A percentile compares a stretch with the other conserved stretches of the same genome.
Conservation (phyloP, 1,284 basidiomycete genomes). For the Grifola frondosa region DNA sequence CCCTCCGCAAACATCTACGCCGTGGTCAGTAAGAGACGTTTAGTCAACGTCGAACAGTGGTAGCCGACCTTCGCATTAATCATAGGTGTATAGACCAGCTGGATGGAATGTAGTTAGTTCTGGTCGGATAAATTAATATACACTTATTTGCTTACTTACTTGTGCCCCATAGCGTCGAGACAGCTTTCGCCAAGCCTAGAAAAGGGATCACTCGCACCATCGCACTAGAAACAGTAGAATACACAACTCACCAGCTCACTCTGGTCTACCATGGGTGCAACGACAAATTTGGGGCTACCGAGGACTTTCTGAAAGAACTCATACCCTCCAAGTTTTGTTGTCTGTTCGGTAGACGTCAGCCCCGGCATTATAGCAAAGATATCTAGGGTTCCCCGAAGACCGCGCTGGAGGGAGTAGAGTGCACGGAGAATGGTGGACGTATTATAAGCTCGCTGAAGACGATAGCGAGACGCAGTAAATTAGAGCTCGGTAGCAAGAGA, state of each 20-base stretch:
- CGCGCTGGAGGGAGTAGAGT: too few relatives aligned
- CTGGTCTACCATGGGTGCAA: slow-evolving; percentile 98
- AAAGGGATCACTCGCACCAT: neutral
- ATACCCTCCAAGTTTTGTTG: slow-evolving; percentile 69
- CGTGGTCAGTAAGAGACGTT: neutral
- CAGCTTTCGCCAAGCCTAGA: slow-evolving; percentile 87
- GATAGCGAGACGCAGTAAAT: too few relatives aligned
- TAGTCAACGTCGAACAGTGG: neutral
- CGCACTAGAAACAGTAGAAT: neutral
- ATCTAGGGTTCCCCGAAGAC: too few relatives aligned
- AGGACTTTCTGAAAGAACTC: slow-evolving; percentile 79
- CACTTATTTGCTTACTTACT: slow-evolving; percentile 38
- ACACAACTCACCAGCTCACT: slow-evolving; percentile 78
- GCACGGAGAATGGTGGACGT: too few relatives aligned
- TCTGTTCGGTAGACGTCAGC: slow-evolving; percentile 13
- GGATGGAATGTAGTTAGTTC: slow-evolving; percentile 1
- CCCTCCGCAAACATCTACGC: slow-evolving; percentile 64
- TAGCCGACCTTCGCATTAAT: slow-evolving; percentile 84
- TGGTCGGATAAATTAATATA: neutral
- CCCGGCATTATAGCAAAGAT: slow-evolving; percentile 21
- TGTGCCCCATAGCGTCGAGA: slow-evolving; percentile 83
- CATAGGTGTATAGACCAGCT: slow-evolving; percentile 96
- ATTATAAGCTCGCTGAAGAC: too few relatives aligned
- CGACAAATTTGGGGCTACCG: slow-evolving; percentile 83
- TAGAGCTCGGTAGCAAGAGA: too few relatives aligned